Conservation (phyloP, 768 basidiomycete genomes). For the Tricholoma sp. region DNA sequence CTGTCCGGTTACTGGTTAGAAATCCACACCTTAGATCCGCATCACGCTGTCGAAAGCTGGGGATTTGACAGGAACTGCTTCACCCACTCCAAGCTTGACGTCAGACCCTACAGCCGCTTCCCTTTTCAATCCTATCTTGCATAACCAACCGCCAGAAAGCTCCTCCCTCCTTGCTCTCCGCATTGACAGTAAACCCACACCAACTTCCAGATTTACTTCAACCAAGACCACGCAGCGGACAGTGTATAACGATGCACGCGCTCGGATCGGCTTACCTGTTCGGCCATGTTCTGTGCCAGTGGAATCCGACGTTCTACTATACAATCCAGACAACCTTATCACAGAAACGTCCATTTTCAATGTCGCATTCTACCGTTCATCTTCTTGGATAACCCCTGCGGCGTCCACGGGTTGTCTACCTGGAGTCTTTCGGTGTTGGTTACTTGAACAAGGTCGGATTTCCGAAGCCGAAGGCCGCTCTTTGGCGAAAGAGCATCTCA, state of each 20-base stretch:
- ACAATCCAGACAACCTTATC: conserved; percentile 42
- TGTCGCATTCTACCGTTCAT: conserved; percentile 56
- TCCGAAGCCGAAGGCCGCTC: conserved; percentile 41
- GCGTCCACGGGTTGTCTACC: conserved; percentile 61
- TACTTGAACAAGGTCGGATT: conserved; percentile 56
- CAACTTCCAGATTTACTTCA: conserved; percentile 50
- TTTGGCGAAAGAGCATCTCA: conserved; percentile 38
- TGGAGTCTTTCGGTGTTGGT: conserved; percentile 65
- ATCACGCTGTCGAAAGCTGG: conserved; percentile 41
- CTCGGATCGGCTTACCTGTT: conserved; percentile 42
- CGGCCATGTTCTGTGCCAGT: conserved; percentile 19
- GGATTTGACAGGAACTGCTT: conserved; percentile 27
- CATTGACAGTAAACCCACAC: conserved; percentile 52
- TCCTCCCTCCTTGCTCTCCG: conserved; percentile 39
- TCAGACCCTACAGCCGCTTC: conserved; percentile 36
- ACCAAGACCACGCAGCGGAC: conserved; percentile 69
- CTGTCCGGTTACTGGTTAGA: conserved; percentile 4
- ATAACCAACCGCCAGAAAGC: conserved; percentile 10
- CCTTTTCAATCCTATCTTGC: conserved; percentile 28
- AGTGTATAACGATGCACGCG: conserved; percentile 61
- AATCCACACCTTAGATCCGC: conserved; percentile 40
- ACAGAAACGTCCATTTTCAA: conserved; percentile 73
- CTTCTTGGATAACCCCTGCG: conserved; percentile 64
- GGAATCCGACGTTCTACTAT: conserved; percentile 58
- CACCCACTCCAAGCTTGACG: conserved; percentile 25